These are phyloP conservation scores for Volvox africanus DNA, from an alignment of 139 green algal genomes.

Conservation along the genomic window DNA sequence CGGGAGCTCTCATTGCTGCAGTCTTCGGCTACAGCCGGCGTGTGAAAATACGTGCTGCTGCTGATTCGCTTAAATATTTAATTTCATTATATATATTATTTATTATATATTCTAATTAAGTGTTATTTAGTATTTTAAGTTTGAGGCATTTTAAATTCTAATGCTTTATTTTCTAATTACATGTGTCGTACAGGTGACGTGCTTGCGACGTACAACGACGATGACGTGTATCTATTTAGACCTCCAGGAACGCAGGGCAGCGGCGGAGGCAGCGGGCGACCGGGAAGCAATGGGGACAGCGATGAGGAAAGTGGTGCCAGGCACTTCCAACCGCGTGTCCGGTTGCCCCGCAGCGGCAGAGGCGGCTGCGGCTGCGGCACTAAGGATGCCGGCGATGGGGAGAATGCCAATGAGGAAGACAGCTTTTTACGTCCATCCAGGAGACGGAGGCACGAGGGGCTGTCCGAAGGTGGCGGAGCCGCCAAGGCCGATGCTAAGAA, in stretches of 20 bases:
- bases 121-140: no score
- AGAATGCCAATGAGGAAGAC: neutral
- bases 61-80: no score
- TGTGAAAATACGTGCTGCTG: no score
- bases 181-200: constrained; percentile 62
- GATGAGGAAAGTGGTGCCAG: neutral
- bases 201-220: constrained; percentile 80
- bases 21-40: no score
- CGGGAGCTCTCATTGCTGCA: no score
- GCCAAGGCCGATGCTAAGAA: neutral
- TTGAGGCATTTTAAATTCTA: no score
- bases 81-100: no score
- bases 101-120: no score
- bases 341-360: neutral
- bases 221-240: constrained; percentile 63
- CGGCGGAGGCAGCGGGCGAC: neutral
- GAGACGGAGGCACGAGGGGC: neutral
- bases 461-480: neutral
- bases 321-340: neutral
- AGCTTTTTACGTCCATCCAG: constrained; percentile 17
- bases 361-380: neutral
- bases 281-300: neutral
- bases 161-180: no score
- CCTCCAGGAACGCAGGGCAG: constrained; percentile 44
- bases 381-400: neutral